Base-by-base conservation (phyloP, 2,329 filamentous ascomycete species). In the Xylariaceae sp. region DNA sequence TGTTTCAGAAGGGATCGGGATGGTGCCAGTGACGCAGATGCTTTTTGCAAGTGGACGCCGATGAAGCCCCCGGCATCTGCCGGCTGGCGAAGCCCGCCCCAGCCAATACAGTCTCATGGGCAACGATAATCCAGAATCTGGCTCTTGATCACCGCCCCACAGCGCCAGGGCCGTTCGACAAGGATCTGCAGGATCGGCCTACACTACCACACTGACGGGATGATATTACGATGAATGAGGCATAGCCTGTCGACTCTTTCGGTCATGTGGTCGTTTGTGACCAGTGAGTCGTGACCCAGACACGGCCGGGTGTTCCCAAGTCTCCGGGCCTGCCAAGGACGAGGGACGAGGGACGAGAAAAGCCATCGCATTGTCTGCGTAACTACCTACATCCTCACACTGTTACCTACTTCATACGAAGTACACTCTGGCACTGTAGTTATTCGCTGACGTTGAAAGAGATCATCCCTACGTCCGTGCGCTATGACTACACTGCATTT, bases 181-280 rank as follows among this genome's bases (percentile, higher is more conserved):
- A 60, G 54, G 65, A 67, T 65, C 57, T 55, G 45, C 60, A 54
- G 57, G 63, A 63, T 64, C 61, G 30, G 18, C 50, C 37, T 49
- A 61, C n/a, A n/a, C n/a, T n/a, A 58, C 64, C 64, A 63, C 34
- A 52, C 52, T 52, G 53, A 57, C 65, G 64, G 63, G 57, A 65
- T 64, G 61, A 63, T 63, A 34, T 42, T 52, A 55, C 48, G 44
- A 45, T 51, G 42, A 18, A 52, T 55, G 47, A 47, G 61, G 55
- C 53, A 61, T 57, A 60, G 56, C 49, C 51, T 50, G 39, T 18
- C 47, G 12, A 32, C 26, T 36, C 45, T 47, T 46, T 55, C 37
- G 56, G 58, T 59, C 58, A 56, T 55, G 53, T 44, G 51, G 48
- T 40, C 45, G 51, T 46, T 58, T 26, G 45, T 53, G 49, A 52